Evolutionary conservation across 345 rosid genomes (phyloP), one percentile per base, ranked within the genome.

Genomic region (Acer negundo): DNA sequence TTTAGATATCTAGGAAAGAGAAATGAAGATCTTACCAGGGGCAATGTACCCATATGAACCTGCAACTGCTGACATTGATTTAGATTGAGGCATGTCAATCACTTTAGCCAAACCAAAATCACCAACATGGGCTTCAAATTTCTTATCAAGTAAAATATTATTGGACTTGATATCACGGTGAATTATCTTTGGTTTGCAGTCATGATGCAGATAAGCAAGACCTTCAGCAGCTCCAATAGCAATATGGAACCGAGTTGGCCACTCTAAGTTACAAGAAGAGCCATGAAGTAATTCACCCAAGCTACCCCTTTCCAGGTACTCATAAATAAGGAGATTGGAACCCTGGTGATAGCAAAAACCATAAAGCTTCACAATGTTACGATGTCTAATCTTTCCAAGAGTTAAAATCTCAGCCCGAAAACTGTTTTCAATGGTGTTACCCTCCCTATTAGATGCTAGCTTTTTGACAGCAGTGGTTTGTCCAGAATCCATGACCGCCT

Each of bases 1-100:
- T 20, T n/a, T 56, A 47, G 23, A 26, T 38, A 70, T 46, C 28
- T 13, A 55, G 44, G 44, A 56, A 31, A 62, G n/a, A 11, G 42
- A 63, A 62, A 77, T 10, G 49, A 40, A 17, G 68, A 59, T 61
- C 87, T 56, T 89, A 97, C 99, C 99, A 0, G 99, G 99, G 26
- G 99, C 99, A 9, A 97, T 97, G 84, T 97, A 97, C 8, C 99
- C 99, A 77, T 97, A 97, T 13, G 99, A 94, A 79, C 99, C 99
- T 42, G 97, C 99, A 0, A 97, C 93, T 0, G 97, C 98, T 51
- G 99, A 94, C 89, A 97, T 87, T 17, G 99, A 94, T 88, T 97
- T 97, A 0, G 97, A 90, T 0, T 90, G 94, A 23, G 97, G 97
- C 98, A 94, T 86, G 86, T 93, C 99, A 1, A 97, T 86, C 56